These are phyloP conservation scores for Lactifluus echinatus DNA, from an alignment of 768 basidiomycete genomes.

Conservation along the genomic window DNA sequence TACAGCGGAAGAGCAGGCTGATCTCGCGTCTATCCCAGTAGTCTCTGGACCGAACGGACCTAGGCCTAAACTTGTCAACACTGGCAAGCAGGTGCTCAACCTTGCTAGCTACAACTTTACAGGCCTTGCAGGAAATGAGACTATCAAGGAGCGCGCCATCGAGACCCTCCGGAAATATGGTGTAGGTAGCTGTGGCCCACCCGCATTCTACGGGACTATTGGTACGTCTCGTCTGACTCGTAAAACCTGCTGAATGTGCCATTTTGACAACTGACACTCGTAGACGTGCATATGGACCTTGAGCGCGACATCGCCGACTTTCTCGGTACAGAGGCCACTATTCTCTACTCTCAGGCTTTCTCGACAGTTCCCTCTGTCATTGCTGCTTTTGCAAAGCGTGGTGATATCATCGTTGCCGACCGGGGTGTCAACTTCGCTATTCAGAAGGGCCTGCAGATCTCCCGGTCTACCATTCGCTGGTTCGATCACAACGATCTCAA, in stretches of 20 bases:
- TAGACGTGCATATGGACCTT: constrained; percentile 86
- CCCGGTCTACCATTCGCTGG: constrained; percentile 86
- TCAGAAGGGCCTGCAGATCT: constrained; percentile 93
- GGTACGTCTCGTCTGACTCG: constrained; percentile 49
- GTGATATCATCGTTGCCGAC: constrained; percentile 97
- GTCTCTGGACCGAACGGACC: constrained; percentile 75
- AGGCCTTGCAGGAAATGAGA: constrained; percentile 81
- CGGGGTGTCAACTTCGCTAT: constrained; percentile 93
- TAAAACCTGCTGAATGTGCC: background rate
- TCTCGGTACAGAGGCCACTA: constrained; percentile 78
- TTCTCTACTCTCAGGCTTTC: constrained; percentile 92
- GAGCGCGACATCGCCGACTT: constrained; percentile 89
- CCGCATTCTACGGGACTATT: constrained; percentile 94
- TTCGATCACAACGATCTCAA: constrained; percentile 94
- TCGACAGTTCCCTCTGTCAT: constrained; percentile 90
- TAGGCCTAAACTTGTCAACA: constrained; percentile 66
- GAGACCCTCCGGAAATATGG: constrained; percentile 85
- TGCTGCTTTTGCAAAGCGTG: constrained; percentile 95
- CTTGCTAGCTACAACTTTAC: constrained; percentile 89
- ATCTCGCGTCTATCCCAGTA: constrained; percentile 68
- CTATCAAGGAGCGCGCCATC: constrained; percentile 76
- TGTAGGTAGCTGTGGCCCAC: constrained; percentile 90
- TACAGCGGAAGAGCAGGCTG: constrained; percentile 47
- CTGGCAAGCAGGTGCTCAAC: constrained; percentile 72
- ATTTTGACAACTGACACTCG: background rate